phyloP scores from a whole-genome alignment of 306 rosid species.

The Cucumis hystrix region DNA sequence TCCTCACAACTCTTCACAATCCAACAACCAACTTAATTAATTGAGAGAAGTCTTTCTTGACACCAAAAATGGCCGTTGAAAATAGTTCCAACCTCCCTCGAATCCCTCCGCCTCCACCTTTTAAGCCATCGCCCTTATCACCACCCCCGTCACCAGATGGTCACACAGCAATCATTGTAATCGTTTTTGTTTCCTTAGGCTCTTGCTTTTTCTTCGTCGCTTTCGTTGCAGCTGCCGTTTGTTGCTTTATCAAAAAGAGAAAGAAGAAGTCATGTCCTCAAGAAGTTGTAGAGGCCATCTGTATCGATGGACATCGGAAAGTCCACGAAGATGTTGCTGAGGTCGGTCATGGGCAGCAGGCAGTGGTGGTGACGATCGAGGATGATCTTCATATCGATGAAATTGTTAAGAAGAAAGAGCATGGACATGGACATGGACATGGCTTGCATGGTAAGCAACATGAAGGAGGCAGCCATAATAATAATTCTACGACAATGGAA shows the following conservation, averaged over 20 bases:
- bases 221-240: not conserved
- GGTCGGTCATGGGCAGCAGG: not conserved
- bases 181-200: conserved; percentile 4
- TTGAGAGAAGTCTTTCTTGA: not conserved
- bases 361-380: not conserved
- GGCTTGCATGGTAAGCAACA: conserved; percentile 4
- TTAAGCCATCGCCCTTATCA: not conserved
- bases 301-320: conserved; percentile 1
- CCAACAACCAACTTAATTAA: not conserved
- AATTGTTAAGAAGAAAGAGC: not conserved
- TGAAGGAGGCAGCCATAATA: not conserved
- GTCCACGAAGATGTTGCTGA: not conserved
- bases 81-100: not conserved
- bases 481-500: not conserved
- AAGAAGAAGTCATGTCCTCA: not conserved
- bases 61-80: not conserved
- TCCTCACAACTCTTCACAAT: not conserved
- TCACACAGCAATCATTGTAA: not conserved
- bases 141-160: not conserved
- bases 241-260: conserved; percentile 1
- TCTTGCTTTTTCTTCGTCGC: not conserved
- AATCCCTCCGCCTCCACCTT: not conserved
- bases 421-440: not conserved
- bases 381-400: conserved; percentile 6
- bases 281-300: not conserved